A percentile compares a stretch with the other conserved stretches of the same genome.
Conservation (phyloP, 495 filamentous ascomycete species). For the Aspergillus steynii region DNA sequence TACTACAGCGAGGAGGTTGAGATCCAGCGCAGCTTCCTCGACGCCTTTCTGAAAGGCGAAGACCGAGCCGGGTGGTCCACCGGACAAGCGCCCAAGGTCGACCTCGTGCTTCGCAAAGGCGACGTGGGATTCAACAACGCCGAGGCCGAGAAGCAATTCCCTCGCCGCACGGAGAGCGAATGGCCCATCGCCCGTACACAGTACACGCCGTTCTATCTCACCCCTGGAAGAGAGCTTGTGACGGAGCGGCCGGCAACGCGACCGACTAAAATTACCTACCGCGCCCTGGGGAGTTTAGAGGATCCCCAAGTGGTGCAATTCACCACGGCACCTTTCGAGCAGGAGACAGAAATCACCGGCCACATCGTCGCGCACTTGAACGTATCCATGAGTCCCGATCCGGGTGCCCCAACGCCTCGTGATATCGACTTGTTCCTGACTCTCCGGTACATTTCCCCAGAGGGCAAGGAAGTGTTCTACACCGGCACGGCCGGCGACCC, state of each 20-base stretch:
- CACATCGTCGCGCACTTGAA: conserved; percentile 63
- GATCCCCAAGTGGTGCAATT: conserved; percentile 52
- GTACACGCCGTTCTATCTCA: conserved; percentile 59
- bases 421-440: conserved; percentile 71
- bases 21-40: conserved; percentile 63
- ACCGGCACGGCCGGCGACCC: conserved; percentile 58
- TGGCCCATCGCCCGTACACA: conserved; percentile 65
- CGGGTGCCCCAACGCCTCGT: conserved; percentile 26
- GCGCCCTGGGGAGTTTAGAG: conserved; percentile 53
- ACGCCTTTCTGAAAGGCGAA: conserved; percentile 66
- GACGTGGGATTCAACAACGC: conserved; percentile 64
- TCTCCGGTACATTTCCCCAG: conserved; percentile 54
- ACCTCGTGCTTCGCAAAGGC: conserved; percentile 59
- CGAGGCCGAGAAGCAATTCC: conserved; percentile 50
- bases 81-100: conserved; percentile 58
- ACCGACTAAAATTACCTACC: conserved; percentile 48
- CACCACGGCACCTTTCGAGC: conserved; percentile 50
- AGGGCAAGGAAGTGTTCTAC: conserved; percentile 62
- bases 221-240: conserved; percentile 34
- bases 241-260: conserved; percentile 10
- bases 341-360: conserved; percentile 66
- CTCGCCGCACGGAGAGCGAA: conserved; percentile 52
- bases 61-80: conserved; percentile 59
- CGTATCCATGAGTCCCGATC: conserved; percentile 52
- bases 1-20: conserved; percentile 67